phyloP scores from a whole-genome alignment of 164 flowering plant genomes.

The Magnolia changhungtana region DNA sequence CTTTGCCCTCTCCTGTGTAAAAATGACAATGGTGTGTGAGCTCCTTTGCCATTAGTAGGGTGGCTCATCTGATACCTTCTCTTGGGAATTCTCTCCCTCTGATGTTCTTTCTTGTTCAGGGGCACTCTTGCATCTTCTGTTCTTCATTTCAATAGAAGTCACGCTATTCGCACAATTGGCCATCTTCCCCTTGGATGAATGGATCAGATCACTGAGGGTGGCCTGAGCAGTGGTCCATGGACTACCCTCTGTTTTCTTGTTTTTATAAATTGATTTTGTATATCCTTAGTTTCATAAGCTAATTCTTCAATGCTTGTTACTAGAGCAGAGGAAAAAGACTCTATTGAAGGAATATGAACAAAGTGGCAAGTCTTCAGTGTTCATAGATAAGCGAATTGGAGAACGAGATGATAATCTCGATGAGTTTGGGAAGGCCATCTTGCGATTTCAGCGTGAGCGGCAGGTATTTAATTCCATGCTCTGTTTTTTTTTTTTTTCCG shows the following conservation, averaged over 20 bases:
- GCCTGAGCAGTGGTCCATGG: not conserved
- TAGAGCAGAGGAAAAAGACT: slow-evolving; percentile 71
- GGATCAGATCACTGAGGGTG: not conserved
- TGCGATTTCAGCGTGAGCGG: slow-evolving; percentile 87
- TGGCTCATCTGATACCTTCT: not conserved
- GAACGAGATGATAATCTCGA: slow-evolving; percentile 63
- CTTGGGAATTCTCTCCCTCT: not conserved
- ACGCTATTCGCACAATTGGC: not conserved
- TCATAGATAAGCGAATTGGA: slow-evolving; percentile 91
- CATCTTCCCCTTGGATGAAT: not conserved
- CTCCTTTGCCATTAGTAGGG: too few species aligned
- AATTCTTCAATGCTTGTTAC: not conserved
- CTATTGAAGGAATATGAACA: slow-evolving; percentile 81
- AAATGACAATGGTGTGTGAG: not conserved
- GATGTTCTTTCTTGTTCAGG: not conserved
- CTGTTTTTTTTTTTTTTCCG: too few species aligned
- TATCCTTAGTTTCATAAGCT: not conserved
- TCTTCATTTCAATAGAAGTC: not conserved
- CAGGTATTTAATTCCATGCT: slow-evolving; percentile 41
- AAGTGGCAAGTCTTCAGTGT: slow-evolving; percentile 72
- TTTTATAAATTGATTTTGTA: not conserved
- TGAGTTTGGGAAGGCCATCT: slow-evolving; percentile 82
- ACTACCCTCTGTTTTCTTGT: not conserved
- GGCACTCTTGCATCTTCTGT: not conserved
- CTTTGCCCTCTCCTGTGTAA: not conserved